Evolutionary conservation across 257 asterid genomes (phyloP), one percentile per base, ranked within the genome.

Genomic region (Vinca minor): DNA sequence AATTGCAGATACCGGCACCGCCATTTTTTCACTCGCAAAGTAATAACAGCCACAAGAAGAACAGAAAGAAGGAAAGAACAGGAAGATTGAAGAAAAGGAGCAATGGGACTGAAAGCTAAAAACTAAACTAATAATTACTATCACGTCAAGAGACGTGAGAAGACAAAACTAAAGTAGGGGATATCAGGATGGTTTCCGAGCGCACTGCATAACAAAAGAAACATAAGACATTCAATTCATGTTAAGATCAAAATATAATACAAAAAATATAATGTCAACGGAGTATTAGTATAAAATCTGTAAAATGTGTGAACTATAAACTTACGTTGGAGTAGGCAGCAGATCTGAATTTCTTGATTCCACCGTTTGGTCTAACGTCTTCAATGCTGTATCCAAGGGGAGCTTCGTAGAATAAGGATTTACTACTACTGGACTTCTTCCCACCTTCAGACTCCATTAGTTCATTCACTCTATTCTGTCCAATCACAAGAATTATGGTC

Each of bases 281-380:
- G 46, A 48, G 12, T 26, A 35, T 9, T 15, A 0, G 9, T 17
- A 13, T 7, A 21, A 14, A 4, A 13, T 12, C 4, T 2, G 10
- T 12, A 32, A n/a, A 21, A 18, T 8, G 32, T 49, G 20, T 63
- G 49, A 67, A 34, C 63, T 5, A 54, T 35, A 66, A 48, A 68
- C 86, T 75, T 70, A 88, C 96, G 94, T 89, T 89, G 81, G 96
- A 86, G 95, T 89, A 89, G 0, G 96, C 93, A 86, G 96, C 96
- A 78, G 95, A 89, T 86, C 87, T 80, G 93, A 86, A 89, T 71
- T 86, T 89, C 95, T 81, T 84, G 79, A 89, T 83, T 77, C 95
- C 96, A 20, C 96, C 96, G 87, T 89, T 86, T 72, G 96, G 96
- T 81, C 95, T 91, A 70, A 89, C 42, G 87, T 89, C 93, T 42